These are phyloP conservation scores for Ceratobasidium sp. DNA, from an alignment of 1,284 basidiomycete genomes.

Conservation along the genomic window DNA sequence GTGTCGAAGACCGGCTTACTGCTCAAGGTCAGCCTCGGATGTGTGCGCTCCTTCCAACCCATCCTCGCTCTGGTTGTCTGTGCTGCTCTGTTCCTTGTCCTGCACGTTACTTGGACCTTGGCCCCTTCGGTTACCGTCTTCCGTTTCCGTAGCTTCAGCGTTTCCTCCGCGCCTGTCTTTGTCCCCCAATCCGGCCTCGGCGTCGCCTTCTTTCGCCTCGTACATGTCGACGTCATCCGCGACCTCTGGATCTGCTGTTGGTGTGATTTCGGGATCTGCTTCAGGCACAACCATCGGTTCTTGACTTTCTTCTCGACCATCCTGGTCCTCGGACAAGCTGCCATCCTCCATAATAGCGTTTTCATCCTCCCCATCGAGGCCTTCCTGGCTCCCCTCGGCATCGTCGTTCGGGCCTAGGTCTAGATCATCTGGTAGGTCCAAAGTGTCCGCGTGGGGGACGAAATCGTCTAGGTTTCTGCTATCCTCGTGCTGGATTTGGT, in stretches of 20 bases:
- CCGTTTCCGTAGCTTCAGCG: slow-evolving; percentile 51
- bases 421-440: slow-evolving; percentile 88
- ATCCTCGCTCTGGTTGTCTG: slow-evolving; percentile 45
- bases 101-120: slow-evolving; percentile 45
- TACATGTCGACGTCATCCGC: slow-evolving; percentile 44
- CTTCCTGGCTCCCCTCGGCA: slow-evolving; percentile 58
- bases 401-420: slow-evolving; percentile 66
- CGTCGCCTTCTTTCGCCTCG: slow-evolving; percentile 47
- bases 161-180: slow-evolving; percentile 48
- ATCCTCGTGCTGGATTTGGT: slow-evolving; percentile 65
- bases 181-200: slow-evolving; percentile 51
- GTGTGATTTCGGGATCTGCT: neutral
- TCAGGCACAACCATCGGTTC: slow-evolving; percentile 47
- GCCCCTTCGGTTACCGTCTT: slow-evolving; percentile 50
- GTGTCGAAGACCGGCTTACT: neutral
- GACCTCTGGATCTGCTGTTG: slow-evolving; percentile 23
- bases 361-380: slow-evolving; percentile 59
- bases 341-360: slow-evolving; percentile 55
- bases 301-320: slow-evolving; percentile 39
- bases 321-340: slow-evolving; percentile 46
- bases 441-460: slow-evolving; percentile 77
- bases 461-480: slow-evolving; percentile 73
- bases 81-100: slow-evolving; percentile 51
- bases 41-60: neutral
- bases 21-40: slow-evolving; percentile 1